A percentile compares a stretch with the other conserved stretches of the same genome.
Conservation (phyloP, 352 stramenopile species). For the Globisporangium perplexum region DNA sequence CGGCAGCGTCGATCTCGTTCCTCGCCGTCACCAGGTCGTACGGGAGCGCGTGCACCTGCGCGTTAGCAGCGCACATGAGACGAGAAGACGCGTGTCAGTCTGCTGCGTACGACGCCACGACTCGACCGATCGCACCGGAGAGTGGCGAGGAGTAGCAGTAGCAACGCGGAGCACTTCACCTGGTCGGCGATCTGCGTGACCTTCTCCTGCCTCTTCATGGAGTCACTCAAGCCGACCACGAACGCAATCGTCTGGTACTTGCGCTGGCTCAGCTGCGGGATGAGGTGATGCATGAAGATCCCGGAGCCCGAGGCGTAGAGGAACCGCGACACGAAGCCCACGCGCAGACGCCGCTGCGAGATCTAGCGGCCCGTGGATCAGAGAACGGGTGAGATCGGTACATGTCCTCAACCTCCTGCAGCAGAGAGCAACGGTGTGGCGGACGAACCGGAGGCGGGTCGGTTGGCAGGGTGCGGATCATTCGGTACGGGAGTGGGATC, state of each 20-base stretch:
- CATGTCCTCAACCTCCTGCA: background rate
- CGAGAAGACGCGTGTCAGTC: background rate
- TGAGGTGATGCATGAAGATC: constrained; percentile 58
- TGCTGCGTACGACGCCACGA: too few relatives aligned
- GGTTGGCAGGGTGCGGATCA: constrained; percentile 2
- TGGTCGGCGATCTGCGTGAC: constrained; percentile 50
- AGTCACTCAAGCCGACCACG: constrained; percentile 51
- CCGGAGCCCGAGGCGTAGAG: constrained; percentile 46
- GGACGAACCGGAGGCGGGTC: constrained; percentile 8
- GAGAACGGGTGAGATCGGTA: background rate
- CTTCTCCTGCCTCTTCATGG: constrained; percentile 35
- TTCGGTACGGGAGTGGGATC: constrained; percentile 27
- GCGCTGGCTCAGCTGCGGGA: constrained; percentile 38
- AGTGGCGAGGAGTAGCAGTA: too few relatives aligned
- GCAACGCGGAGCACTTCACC: too few relatives aligned
- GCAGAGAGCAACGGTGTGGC: too few relatives aligned
- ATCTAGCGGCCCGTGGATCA: constrained; percentile 20
- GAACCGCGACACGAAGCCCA: constrained; percentile 68
- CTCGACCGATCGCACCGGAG: too few relatives aligned
- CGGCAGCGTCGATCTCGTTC: constrained; percentile 38
- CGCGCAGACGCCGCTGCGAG: constrained; percentile 28
- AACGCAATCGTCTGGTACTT: constrained; percentile 77
- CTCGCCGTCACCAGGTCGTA: constrained; percentile 36
- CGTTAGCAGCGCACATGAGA: background rate
- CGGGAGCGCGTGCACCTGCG: constrained; percentile 48